A percentile compares a stretch with the other conserved stretches of the same genome.
phyloP scores from a whole-genome alignment of 208 protist species.

The Trypanosoma conorhini region DNA sequence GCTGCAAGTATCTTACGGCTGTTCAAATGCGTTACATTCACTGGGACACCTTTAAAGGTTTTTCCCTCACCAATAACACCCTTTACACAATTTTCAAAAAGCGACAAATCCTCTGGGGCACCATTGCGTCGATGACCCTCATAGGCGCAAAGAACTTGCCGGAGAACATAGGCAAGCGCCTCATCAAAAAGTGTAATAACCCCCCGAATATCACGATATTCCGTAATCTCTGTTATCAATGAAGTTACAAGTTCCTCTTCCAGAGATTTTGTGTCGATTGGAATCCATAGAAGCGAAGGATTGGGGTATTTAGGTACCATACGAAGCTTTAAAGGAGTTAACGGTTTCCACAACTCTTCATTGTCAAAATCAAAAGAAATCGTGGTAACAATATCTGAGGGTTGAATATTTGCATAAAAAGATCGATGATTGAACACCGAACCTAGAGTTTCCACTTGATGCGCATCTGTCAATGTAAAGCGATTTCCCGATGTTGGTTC shows the following conservation, averaged over 20 bases:
- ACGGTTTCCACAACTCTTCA: conserved; percentile 87
- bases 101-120: conserved; percentile 36
- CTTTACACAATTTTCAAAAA: conserved; percentile 90
- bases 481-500: conserved; percentile 75
- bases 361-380: conserved; percentile 88
- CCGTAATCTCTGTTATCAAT: conserved; percentile 44
- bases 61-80: conserved; percentile 79
- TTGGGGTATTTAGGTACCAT: conserved; percentile 78
- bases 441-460: conserved; percentile 64
- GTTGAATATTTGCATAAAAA: conserved; percentile 91
- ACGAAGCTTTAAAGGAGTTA: conserved; percentile 89
- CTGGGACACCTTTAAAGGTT: conserved; percentile 90
- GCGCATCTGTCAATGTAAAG: conserved; percentile 38
- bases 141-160: conserved; percentile 82
- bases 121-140: conserved; percentile 67
- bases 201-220: conserved; percentile 78
- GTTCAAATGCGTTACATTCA: conserved; percentile 85
- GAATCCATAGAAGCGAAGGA: conserved; percentile 63
- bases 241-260: conserved; percentile 61
- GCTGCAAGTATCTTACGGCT: conserved; percentile 65
- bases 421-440: conserved; percentile 87
- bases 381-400: conserved; percentile 47
- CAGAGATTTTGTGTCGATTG: conserved; percentile 28
- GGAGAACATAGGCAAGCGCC: conserved; percentile 71
- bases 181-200: conserved; percentile 78